Evolutionary conservation across 176 grass and related monocot species (phyloP).

Genomic region (Aegilops sharonensis): DNA sequence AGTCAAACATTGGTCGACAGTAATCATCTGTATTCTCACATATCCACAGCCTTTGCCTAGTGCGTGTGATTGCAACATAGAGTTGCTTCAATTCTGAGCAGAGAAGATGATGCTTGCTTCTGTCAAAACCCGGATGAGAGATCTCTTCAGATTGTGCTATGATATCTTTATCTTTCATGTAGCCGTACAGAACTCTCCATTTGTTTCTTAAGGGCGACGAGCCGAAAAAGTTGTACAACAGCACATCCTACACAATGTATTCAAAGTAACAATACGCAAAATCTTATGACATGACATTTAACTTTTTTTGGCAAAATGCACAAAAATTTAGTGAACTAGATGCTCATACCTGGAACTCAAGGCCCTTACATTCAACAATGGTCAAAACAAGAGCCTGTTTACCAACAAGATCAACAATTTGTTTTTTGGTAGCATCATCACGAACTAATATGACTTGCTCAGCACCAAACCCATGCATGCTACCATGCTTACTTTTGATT

Average conservation of each 20-base stretch:
- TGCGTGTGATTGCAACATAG: slow-evolving; percentile 89
- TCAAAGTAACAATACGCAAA: background rate
- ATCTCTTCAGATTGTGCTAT: slow-evolving; percentile 30
- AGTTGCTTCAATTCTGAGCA: slow-evolving; percentile 96
- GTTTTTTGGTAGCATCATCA: slow-evolving; percentile 65
- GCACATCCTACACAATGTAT: slow-evolving; percentile 61
- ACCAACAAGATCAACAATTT: slow-evolving; percentile 60
- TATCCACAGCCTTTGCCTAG: slow-evolving; percentile 87
- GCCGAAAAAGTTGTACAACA: slow-evolving; percentile 85
- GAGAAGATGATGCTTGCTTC: slow-evolving; percentile 60
- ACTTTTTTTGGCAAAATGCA: background rate
- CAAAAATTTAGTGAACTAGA: background rate
- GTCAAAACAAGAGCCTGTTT: slow-evolving; percentile 83
- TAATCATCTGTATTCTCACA: slow-evolving; percentile 73
- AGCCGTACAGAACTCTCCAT: slow-evolving; percentile 82
- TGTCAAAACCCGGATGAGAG: slow-evolving; percentile 54
- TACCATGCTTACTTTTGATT: slow-evolving; percentile 16
- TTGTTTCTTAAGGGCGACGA: slow-evolving; percentile 66
- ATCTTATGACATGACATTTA: background rate
- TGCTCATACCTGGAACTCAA: slow-evolving; percentile 82
- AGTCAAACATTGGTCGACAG: slow-evolving; percentile 76
- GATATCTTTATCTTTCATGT: slow-evolving; percentile 57
- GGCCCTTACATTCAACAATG: slow-evolving; percentile 91
- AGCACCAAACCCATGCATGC: slow-evolving; percentile 66
- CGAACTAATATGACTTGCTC: slow-evolving; percentile 89